Conservation (phyloP, 2,329 filamentous ascomycete genomes). For the Fragosphaeria purpurea region DNA sequence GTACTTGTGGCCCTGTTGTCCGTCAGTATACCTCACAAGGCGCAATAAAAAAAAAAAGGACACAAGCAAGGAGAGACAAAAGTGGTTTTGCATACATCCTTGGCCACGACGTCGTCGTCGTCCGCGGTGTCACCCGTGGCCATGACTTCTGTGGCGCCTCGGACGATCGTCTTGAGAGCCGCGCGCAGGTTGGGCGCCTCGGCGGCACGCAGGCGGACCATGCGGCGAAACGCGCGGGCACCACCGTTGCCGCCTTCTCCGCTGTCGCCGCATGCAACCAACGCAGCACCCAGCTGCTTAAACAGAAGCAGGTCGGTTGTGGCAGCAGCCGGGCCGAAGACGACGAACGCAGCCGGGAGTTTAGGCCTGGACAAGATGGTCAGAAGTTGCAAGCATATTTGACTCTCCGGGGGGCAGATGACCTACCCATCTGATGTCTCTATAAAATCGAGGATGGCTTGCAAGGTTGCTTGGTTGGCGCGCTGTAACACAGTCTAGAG, state of each 20-base stretch:
- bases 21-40: no score
- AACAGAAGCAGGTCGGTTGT: slow-evolving; percentile 67
- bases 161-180: slow-evolving; percentile 62
- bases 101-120: slow-evolving; percentile 41
- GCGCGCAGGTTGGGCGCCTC: slow-evolving; percentile 68
- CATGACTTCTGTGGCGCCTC: slow-evolving; percentile 29
- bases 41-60: no score
- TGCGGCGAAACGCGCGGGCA: slow-evolving; percentile 32
- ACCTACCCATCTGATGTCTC: slow-evolving; percentile 22
- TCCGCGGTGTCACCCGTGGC: slow-evolving; percentile 32
- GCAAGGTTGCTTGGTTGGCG: slow-evolving; percentile 50
- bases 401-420: neutral
- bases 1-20: slow-evolving; percentile 47
- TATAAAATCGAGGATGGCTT: slow-evolving; percentile 49
- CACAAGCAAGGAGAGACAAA: no score
- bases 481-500: slow-evolving; percentile 44
- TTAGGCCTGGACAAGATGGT: slow-evolving; percentile 26
- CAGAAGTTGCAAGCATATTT: neutral
- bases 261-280: slow-evolving; percentile 29
- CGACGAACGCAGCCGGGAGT: slow-evolving; percentile 61
- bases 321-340: slow-evolving; percentile 71
- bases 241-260: neutral
- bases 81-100: slow-evolving; percentile 28
- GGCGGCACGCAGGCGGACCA: slow-evolving; percentile 58
- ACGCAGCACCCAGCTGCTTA: slow-evolving; percentile 52